Base-by-base conservation (phyloP, 2,329 filamentous ascomycete genomes). In the Hirsutella minnesotensis region DNA sequence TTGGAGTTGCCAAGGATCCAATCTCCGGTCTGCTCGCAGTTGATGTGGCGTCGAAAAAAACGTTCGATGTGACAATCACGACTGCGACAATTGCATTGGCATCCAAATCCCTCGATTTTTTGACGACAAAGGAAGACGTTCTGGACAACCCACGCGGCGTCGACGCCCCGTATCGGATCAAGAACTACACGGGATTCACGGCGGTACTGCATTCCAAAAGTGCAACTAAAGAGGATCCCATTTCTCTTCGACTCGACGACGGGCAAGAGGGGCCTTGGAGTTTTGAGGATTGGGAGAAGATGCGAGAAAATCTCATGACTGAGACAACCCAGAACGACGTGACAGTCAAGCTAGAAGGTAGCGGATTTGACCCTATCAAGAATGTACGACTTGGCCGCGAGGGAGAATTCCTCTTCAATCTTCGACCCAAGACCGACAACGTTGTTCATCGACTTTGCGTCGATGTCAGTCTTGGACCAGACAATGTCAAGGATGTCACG, bases 401-500 rank as follows among this genome's bases (percentile, higher is more conserved):
- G 65, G 94, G 94, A 40, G 92, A 98, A 58, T 82, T 81, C 38
- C 62, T 96, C 19, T 98, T 95, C 65, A 86, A 83, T 40, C 72
- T 98, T 38, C 84, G 86, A 45, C 92, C 94, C 3, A 86, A 88
- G 59, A 83, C 87, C 47, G 84, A 95, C 54, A 76, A 84, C 45
- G 74, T 95, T 3, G 73, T 90, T 49, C 94, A 98, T 60, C 83
- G 89, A 19, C 75, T 98, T 16, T 78, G 96, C 20, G 89, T 96
- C 0, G 92, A 98, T 44, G 83, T 98, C 42, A 86, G 78, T 42
- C 73, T 98, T 20, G 92, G 88, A n/a, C 68, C 78, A 1, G 90
- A 98, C 67, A 96, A 96, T 55, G 86, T 98, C 65, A 98, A 98
- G 67, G 94, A 94, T 59, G 94, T 98, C 56, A 98, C 89, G 1